These are phyloP conservation scores for Colletotrichum camelliae DNA, from an alignment of 2,329 filamentous ascomycete genomes.

Conservation along the genomic window DNA sequence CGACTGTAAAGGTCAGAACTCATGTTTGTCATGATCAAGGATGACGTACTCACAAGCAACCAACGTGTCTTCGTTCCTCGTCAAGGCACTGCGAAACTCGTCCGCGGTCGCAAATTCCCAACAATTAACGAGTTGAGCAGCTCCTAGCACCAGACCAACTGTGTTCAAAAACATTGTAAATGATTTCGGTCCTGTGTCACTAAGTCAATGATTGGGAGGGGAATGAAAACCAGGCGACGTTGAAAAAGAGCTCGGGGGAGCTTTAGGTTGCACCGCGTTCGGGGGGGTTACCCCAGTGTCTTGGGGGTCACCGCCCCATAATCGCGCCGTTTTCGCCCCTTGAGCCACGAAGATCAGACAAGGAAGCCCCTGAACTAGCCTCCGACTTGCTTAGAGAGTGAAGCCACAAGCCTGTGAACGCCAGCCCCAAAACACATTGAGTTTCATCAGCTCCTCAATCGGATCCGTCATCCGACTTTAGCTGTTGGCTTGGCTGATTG, in stretches of 20 bases:
- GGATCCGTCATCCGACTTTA: neutral
- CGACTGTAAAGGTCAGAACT: neutral
- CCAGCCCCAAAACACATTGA: neutral
- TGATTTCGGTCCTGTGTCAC: neutral
- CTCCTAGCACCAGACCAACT: neutral
- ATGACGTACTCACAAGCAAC: conserved; percentile 33
- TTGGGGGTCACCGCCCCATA: neutral
- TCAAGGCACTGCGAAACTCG: neutral
- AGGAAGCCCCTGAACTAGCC: conserved; percentile 3
- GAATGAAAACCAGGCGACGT: neutral
- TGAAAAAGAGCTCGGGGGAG: neutral
- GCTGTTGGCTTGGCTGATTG: neutral
- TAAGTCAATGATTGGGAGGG: neutral
- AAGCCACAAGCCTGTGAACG: neutral
- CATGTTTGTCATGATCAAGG: neutral
- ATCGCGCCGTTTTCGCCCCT: neutral
- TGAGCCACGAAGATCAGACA: conserved; percentile 5
- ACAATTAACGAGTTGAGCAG: neutral
- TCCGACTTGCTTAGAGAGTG: neutral
- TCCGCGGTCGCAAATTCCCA: neutral
- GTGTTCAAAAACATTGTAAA: neutral
- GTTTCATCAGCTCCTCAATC: neutral
- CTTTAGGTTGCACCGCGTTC: neutral
- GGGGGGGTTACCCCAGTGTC: neutral
- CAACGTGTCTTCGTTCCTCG: conserved; percentile 25